Evolutionary conservation across 805 yeast genomes (phyloP).

Genomic region (Nakazawaea ambrosiae): DNA sequence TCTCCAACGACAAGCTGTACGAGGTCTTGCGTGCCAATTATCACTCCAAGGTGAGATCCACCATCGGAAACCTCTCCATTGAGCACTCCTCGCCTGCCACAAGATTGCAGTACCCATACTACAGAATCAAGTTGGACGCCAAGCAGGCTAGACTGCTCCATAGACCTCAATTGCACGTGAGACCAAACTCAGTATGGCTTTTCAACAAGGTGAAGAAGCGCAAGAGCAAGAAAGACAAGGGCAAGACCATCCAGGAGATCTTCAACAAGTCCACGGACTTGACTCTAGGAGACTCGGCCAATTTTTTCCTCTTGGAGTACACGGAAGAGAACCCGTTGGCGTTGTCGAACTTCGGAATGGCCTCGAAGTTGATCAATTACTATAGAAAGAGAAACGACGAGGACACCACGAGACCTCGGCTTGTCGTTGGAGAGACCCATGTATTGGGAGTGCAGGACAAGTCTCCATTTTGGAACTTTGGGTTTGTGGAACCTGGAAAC

Average conservation of each 20-base stretch:
- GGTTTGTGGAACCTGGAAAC: constrained; percentile 91
- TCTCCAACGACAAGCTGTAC: constrained; percentile 86
- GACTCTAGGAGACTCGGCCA: constrained; percentile 77
- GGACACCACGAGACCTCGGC: constrained; percentile 80
- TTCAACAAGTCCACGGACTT: constrained; percentile 68
- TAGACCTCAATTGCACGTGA: constrained; percentile 64
- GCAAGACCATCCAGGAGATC: constrained; percentile 70
- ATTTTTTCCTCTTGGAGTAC: constrained; percentile 75
- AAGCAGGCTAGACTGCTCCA: constrained; percentile 73
- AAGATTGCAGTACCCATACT: constrained; percentile 84
- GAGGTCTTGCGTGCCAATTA: constrained; percentile 78
- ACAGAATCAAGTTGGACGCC: constrained; percentile 67
- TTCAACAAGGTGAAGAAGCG: constrained; percentile 72
- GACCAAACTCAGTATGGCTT: constrained; percentile 71
- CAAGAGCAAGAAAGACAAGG: constrained; percentile 85
- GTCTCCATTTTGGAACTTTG: constrained; percentile 98
- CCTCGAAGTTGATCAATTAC: constrained; percentile 85
- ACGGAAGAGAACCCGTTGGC: constrained; percentile 84
- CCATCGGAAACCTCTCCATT: constrained; percentile 81
- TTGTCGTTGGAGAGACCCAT: constrained; percentile 89
- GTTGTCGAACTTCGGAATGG: constrained; percentile 90
- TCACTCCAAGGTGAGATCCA: constrained; percentile 87
- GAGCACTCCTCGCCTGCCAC: constrained; percentile 90
- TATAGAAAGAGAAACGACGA: constrained; percentile 79
- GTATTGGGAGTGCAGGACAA: constrained; percentile 94